phyloP scores from a whole-genome alignment of 352 stramenopile species.

The Peronospora destructor region DNA sequence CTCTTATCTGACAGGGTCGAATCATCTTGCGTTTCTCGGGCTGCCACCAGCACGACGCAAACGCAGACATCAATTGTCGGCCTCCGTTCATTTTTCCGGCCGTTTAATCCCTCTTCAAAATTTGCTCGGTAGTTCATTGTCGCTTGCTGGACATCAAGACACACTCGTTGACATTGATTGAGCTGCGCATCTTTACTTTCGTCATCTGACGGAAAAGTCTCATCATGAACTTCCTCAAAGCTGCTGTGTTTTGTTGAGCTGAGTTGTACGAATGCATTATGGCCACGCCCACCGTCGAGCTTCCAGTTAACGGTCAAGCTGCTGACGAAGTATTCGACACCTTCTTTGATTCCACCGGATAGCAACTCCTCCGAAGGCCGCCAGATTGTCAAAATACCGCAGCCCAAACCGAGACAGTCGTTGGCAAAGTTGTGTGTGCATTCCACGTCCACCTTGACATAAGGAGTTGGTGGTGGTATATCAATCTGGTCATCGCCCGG shows the following conservation, averaged over 20 bases:
- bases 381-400: slow-evolving; percentile 58
- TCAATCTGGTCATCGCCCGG: slow-evolving; percentile 18
- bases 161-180: slow-evolving; percentile 4
- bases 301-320: slow-evolving; percentile 69
- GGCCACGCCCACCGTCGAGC: slow-evolving; percentile 26
- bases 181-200: slow-evolving; percentile 1
- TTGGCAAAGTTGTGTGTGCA: slow-evolving; percentile 36
- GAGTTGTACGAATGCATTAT: slow-evolving; percentile 44
- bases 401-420: slow-evolving; percentile 16
- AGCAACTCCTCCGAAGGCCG: slow-evolving; percentile 51
- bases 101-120: slow-evolving; percentile 19
- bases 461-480: slow-evolving; percentile 41
- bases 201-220: not conserved
- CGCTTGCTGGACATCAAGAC: slow-evolving; percentile 24
- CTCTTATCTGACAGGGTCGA: slow-evolving; percentile 16
- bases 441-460: slow-evolving; percentile 60
- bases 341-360: slow-evolving; percentile 35
- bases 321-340: slow-evolving; percentile 48
- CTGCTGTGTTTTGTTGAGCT: slow-evolving; percentile 56
- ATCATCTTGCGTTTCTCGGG: slow-evolving; percentile 26
- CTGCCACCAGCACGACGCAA: slow-evolving; percentile 35
- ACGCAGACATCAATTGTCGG: slow-evolving; percentile 46
- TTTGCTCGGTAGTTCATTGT: slow-evolving; percentile 23
- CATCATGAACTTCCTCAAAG: slow-evolving; percentile 31
- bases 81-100: slow-evolving; percentile 22